Evolutionary conservation across 768 basidiomycete species (phyloP), one percentile per base, ranked within the genome.

Genomic region (Lentinus brumalis): DNA sequence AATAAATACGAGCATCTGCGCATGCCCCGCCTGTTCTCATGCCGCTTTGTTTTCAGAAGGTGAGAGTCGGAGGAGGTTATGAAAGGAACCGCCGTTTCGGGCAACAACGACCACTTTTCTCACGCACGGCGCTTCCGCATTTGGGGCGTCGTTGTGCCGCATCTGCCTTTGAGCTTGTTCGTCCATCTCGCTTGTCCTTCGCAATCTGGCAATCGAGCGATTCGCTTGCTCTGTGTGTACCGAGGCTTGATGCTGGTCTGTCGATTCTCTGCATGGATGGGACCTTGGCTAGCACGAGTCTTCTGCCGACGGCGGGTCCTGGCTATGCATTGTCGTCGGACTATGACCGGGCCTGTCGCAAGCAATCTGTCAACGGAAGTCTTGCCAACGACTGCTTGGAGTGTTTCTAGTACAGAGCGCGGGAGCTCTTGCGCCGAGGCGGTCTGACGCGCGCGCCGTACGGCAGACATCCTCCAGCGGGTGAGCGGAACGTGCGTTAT

Each of bases 111-210:
- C 3, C 14, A n/a, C 16, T 2, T 12, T 56, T 52, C 49, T 31
- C 46, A 57, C 44, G 54, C 16, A 4, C 44, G 18, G 29, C 45
- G 26, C 41, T 59, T 52, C 26, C 42, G 53, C 42, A 16, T 55
- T 32, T 40, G 53, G 38, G 9, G 35, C 29, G 39, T 38, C 31
- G 31, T 62, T 57, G 50, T 57, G 46, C 61, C 61, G 11, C 26
- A 10, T 62, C 44, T 41, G 61, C 40, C 50, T 44, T 49, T 11
- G 40, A 29, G 50, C 51, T 62, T 62, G 56, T 61, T 56, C 21
- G 30, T 32, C 18, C 41, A 39, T 50, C n/a, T 30, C 44, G 52
- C 59, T 10, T 31, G 32, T 32, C 21, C 40, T 5, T 9, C 12
- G 32, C 32, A 38, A 56, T 55, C 53, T 56, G 16, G 31, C 46